Evolutionary conservation across 306 rosid genomes (phyloP).

Genomic region (Rosa multiflora): DNA sequence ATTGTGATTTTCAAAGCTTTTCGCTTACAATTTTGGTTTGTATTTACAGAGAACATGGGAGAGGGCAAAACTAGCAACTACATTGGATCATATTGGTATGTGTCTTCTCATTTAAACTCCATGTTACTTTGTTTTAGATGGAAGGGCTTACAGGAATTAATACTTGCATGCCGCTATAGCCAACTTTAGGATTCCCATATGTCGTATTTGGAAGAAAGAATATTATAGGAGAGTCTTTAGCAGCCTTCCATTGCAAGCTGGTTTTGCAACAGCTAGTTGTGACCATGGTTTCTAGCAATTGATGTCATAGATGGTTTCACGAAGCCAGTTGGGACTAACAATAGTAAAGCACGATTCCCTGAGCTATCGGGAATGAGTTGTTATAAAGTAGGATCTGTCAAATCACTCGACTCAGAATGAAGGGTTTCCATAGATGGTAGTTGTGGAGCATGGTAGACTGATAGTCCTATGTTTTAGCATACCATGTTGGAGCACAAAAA

Average conservation of each 20-base stretch:
- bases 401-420: background rate
- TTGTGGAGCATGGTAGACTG: background rate
- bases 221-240: background rate
- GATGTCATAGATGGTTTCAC: background rate
- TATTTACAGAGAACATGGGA: conserved; percentile 94
- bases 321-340: background rate
- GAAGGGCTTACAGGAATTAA: background rate
- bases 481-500: background rate
- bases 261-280: background rate
- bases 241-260: background rate
- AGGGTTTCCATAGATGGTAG: background rate
- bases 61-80: conserved; percentile 78
- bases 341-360: background rate
- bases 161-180: background rate
- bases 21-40: conserved; percentile 12
- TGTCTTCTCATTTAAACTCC: conserved; percentile 19
- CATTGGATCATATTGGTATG: conserved; percentile 90
- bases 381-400: background rate
- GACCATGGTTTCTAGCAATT: background rate
- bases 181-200: background rate
- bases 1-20: background rate
- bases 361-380: background rate
- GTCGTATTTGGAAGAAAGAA: background rate
- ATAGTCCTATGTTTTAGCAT: background rate
- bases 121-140: conserved; percentile 1